Evolutionary conservation across 2,329 filamentous ascomycete species (phyloP).

Genomic region (Orbilia oligospora): DNA sequence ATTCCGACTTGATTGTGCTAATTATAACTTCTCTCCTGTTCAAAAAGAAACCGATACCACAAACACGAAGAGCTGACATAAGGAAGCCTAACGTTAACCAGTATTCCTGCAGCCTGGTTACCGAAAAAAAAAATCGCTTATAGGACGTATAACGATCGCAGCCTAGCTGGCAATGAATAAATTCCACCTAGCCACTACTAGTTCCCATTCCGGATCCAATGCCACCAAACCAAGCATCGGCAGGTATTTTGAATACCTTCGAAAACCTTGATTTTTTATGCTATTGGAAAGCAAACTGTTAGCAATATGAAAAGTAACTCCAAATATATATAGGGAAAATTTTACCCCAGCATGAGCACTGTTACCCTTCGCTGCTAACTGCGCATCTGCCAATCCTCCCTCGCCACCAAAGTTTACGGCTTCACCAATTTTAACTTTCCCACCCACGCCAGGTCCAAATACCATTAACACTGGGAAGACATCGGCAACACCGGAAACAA

Average conservation of each 20-base stretch:
- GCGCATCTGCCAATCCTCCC: conserved; percentile 41
- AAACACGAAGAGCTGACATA: background rate
- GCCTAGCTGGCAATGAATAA: background rate
- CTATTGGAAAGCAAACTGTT: conserved; percentile 5
- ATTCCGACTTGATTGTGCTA: no score
- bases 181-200: background rate
- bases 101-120: background rate
- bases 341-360: conserved; percentile 35
- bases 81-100: no score
- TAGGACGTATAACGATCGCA: background rate
- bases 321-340: background rate
- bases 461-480: conserved; percentile 53
- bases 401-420: conserved; percentile 48
- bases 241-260: conserved; percentile 38
- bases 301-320: background rate
- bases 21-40: background rate
- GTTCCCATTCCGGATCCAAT: conserved; percentile 29
- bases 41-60: background rate
- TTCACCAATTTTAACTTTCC: conserved; percentile 55
- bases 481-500: conserved; percentile 42
- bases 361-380: conserved; percentile 50
- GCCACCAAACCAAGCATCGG: conserved; percentile 45
- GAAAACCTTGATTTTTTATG: conserved; percentile 44
- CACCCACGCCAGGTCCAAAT: conserved; percentile 49
- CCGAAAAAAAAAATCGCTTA: background rate